Base-by-base conservation (phyloP, 495 filamentous ascomycete species). In the Pseudoneurospora amorphoporcata region DNA sequence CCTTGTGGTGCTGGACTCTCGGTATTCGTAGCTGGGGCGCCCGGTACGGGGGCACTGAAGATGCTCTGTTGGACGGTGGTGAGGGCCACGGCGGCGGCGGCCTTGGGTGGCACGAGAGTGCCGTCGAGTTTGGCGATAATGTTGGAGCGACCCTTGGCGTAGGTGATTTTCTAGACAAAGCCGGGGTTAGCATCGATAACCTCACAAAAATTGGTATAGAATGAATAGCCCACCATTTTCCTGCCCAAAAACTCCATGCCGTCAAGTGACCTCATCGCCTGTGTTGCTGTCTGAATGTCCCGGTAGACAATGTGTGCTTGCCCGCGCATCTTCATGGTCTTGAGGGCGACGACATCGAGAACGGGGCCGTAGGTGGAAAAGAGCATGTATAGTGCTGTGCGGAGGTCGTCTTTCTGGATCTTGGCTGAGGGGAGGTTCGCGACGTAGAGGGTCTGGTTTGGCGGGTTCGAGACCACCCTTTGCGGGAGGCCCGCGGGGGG, bases 321-420 rank as follows among this genome's bases (percentile, higher is more conserved):
- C 3, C 95, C 95, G 42, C 96, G 92, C 91, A 97, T 94, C 82
- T 94, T 94, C 76, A 84, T 84, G 0, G 92, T 95, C 82, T 92
- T 94, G 77, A 97, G 85, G 40, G 92, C 91, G 40, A 97, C 92
- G n/a, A 99, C 90, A 78, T 98, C 95, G 68, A 99, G 88, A 16
- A 99, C 92, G 9, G 92, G 89, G 29, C 96, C 96, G 79, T 98
- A 95, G 39, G 94, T 97, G 12, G 92, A 91, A 78, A 98, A 99
- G 17, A 98, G 88, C 76, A 92, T 92, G 82, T 98, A 98, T 8
- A 99, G 89, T 14, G 90, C 89, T 9, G 91, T 90, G 58, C 92
- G 88, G 14, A 98, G 84, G 78, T 97, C 93, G 35, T 86, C 82
- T 81, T 98, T 99, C 72, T 88, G 89, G 70, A 98, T 87, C 82